phyloP scores from a whole-genome alignment of 2,329 filamentous ascomycete species.

The Pseudofabraea citricarpa region DNA sequence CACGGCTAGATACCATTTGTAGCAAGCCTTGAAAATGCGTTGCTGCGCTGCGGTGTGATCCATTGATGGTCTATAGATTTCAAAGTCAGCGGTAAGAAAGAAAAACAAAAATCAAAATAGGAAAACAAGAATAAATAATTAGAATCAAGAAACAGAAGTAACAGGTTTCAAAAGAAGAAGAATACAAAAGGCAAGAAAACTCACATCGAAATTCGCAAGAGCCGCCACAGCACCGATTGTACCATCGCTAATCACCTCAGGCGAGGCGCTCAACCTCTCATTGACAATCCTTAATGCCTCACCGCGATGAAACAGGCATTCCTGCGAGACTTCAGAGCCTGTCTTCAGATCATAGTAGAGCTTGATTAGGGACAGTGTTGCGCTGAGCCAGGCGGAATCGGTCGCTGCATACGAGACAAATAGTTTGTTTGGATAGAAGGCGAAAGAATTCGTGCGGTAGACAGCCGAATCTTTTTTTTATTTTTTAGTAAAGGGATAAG shows the following conservation, averaged over 20 bases:
- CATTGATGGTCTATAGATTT: slow-evolving; percentile 1
- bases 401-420: slow-evolving; percentile 9
- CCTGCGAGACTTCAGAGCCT: slow-evolving; percentile 6
- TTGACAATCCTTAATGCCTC: slow-evolving; percentile 13
- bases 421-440: slow-evolving; percentile 10
- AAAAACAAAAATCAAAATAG: too few relatives aligned
- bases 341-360: slow-evolving; percentile 10
- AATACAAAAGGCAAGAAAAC: background rate
- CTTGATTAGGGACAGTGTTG: slow-evolving; percentile 12
- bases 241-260: background rate
- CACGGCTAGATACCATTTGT: slow-evolving; percentile 1
- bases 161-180: too few relatives aligned
- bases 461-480: too few relatives aligned
- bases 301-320: slow-evolving; percentile 13
- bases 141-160: background rate
- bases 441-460: slow-evolving; percentile 8
- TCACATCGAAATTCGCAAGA: slow-evolving; percentile 8
- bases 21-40: slow-evolving; percentile 3
- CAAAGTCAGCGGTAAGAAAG: background rate
- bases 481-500: too few relatives aligned
- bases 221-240: slow-evolving; percentile 7
- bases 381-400: slow-evolving; percentile 12
- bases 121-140: too few relatives aligned
- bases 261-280: slow-evolving; percentile 2
- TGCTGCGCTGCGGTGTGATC: background rate